A percentile compares a stretch with the other conserved stretches of the same genome.
phyloP scores from a whole-genome alignment of 2,329 filamentous ascomycete species.

The Rhynchosporium secalis region DNA sequence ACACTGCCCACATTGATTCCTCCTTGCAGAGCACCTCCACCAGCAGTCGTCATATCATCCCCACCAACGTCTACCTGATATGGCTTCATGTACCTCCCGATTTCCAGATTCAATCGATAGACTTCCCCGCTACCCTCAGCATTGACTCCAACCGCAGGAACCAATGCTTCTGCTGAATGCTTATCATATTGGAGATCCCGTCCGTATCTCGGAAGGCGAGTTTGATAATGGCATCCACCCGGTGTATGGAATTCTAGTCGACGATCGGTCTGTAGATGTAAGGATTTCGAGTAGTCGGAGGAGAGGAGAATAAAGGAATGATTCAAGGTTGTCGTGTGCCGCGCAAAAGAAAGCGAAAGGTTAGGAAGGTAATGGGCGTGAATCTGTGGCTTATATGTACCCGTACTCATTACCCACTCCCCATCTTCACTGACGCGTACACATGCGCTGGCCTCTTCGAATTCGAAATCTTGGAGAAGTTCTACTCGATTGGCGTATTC shows the following conservation, averaged over 20 bases:
- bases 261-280: constrained; percentile 90
- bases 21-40: constrained; percentile 78
- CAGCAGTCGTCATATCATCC: constrained; percentile 67
- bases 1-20: constrained; percentile 83
- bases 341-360: constrained; percentile 86
- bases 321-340: constrained; percentile 90
- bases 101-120: constrained; percentile 86
- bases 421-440: constrained; percentile 91
- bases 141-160: constrained; percentile 87
- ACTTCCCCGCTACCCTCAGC: constrained; percentile 86
- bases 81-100: constrained; percentile 90
- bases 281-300: constrained; percentile 87
- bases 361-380: constrained; percentile 95
- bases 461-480: constrained; percentile 94
- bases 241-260: constrained; percentile 91
- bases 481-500: constrained; percentile 95
- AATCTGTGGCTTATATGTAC: constrained; percentile 76
- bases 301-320: constrained; percentile 88
- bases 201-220: constrained; percentile 90
- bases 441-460: constrained; percentile 91
- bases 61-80: constrained; percentile 89
- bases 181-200: constrained; percentile 85
- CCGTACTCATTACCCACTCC: constrained; percentile 95
- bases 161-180: constrained; percentile 77
- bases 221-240: constrained; percentile 81